A percentile compares a stretch with the other conserved stretches of the same genome.
Evolutionary conservation across 139 green algal species (phyloP).

Genomic region (Edaphochlamys debaryana): DNA sequence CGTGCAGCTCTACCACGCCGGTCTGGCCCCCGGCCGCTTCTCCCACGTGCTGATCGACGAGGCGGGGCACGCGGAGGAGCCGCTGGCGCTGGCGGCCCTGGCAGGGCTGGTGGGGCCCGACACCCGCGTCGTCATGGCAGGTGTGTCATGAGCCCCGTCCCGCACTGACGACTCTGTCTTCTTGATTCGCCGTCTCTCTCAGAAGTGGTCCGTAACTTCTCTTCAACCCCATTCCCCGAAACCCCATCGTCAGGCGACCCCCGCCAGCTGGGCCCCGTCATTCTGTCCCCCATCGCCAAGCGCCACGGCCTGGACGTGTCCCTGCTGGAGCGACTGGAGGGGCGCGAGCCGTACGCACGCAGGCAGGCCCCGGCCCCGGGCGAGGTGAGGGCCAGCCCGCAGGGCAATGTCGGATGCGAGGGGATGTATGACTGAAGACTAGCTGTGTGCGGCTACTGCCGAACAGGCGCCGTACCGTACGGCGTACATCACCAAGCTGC

Average conservation of each 20-base stretch:
- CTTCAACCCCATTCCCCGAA: too few relatives aligned
- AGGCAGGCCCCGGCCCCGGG: too few relatives aligned
- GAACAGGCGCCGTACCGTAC: conserved; percentile 36
- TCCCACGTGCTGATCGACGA: conserved; percentile 66
- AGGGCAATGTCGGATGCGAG: too few relatives aligned
- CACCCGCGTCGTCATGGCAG: conserved; percentile 49
- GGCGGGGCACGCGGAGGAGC: conserved; percentile 68
- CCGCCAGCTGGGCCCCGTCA: conserved; percentile 60
- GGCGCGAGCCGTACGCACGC: too few relatives aligned
- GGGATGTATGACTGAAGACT: too few relatives aligned
- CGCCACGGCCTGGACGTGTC: conserved; percentile 33
- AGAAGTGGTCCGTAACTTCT: too few relatives aligned
- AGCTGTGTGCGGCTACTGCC: too few relatives aligned
- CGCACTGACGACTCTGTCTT: too few relatives aligned
- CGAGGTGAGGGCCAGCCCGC: too few relatives aligned
- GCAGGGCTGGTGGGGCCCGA: conserved; percentile 46
- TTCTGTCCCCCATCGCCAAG: conserved; percentile 44
- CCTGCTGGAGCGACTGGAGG: conserved; percentile 50
- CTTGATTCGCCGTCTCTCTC: too few relatives aligned
- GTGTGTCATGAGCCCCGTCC: too few relatives aligned
- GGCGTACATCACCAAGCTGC: conserved; percentile 65
- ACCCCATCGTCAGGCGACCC: too few relatives aligned
- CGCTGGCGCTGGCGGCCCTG: conserved; percentile 45
- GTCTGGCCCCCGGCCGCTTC: conserved; percentile 55
- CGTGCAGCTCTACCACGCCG: conserved; percentile 54